A percentile compares a stretch with the other conserved stretches of the same genome.
Conservation (phyloP, 306 rosid species). For the Chamaecrista fasciculata region DNA sequence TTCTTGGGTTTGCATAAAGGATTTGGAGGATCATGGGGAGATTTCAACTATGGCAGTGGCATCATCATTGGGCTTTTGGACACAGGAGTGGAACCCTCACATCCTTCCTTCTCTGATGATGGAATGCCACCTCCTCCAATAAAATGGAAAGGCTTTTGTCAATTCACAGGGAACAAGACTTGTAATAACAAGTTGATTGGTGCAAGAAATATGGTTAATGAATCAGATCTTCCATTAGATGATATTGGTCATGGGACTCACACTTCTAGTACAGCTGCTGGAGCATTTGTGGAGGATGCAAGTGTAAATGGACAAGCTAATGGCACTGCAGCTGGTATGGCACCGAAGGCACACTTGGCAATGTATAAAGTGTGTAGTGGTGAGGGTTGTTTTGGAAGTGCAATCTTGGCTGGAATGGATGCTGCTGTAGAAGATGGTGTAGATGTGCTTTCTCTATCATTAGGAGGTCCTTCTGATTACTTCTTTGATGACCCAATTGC, state of each 20-base stretch:
- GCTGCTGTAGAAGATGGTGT: constrained; percentile 53
- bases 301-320: constrained; percentile 48
- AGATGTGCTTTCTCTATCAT: constrained; percentile 64
- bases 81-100: constrained; percentile 54
- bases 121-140: constrained; percentile 53
- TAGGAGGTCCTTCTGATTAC: constrained; percentile 33
- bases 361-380: constrained; percentile 36
- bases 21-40: constrained; percentile 47
- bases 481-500: constrained; percentile 49
- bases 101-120: constrained; percentile 53
- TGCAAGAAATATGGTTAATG: constrained; percentile 41
- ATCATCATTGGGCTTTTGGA: constrained; percentile 67
- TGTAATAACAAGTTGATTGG: constrained; percentile 81
- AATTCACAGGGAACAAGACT: not conserved
- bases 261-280: constrained; percentile 60
- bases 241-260: constrained; percentile 70
- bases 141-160: constrained; percentile 75
- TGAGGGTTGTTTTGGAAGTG: constrained; percentile 26
- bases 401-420: constrained; percentile 49
- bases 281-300: constrained; percentile 43
- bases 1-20: constrained; percentile 61
- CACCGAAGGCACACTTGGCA: constrained; percentile 65
- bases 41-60: constrained; percentile 49
- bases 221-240: constrained; percentile 41
- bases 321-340: constrained; percentile 71